A percentile compares a stretch with the other conserved stretches of the same genome.
These are phyloP conservation scores for Cochlearia excelsa DNA, from an alignment of 345 rosid genomes.

Conservation along the genomic window DNA sequence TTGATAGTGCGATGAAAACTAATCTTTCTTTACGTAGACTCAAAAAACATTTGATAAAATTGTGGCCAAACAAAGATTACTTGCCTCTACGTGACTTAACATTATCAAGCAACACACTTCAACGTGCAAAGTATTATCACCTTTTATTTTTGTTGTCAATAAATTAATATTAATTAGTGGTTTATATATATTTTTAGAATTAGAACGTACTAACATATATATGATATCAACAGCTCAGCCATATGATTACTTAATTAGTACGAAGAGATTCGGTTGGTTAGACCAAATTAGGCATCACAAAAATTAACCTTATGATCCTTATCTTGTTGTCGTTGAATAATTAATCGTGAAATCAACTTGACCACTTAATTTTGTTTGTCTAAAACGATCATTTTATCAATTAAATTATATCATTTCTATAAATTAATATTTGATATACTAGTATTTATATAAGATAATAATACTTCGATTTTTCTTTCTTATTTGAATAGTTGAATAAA, in stretches of 20 bases:
- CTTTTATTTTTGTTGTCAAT: conserved; percentile 5
- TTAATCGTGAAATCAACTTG: too few species aligned
- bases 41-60: conserved; percentile 6
- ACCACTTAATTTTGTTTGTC: neutral
- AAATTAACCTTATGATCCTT: conserved; percentile 8
- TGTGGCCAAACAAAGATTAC: conserved; percentile 12
- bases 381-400: neutral
- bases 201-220: too few species aligned
- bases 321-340: too few species aligned
- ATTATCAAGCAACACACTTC: conserved; percentile 21
- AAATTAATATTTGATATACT: too few species aligned
- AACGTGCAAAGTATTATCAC: conserved; percentile 34
- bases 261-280: conserved; percentile 24
- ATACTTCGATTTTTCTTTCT: conserved; percentile 30
- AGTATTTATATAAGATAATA: too few species aligned
- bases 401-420: too few species aligned
- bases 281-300: conserved; percentile 32
- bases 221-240: conserved; percentile 26
- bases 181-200: too few species aligned
- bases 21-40: conserved; percentile 26
- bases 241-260: conserved; percentile 29
- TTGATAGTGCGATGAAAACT: neutral
- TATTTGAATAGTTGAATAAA: conserved; percentile 26
- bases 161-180: neutral
- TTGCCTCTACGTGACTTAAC: conserved; percentile 13